Evolutionary conservation across 2,329 filamentous ascomycete genomes (phyloP).

Genomic region (Chrysoporthe puriensis): DNA sequence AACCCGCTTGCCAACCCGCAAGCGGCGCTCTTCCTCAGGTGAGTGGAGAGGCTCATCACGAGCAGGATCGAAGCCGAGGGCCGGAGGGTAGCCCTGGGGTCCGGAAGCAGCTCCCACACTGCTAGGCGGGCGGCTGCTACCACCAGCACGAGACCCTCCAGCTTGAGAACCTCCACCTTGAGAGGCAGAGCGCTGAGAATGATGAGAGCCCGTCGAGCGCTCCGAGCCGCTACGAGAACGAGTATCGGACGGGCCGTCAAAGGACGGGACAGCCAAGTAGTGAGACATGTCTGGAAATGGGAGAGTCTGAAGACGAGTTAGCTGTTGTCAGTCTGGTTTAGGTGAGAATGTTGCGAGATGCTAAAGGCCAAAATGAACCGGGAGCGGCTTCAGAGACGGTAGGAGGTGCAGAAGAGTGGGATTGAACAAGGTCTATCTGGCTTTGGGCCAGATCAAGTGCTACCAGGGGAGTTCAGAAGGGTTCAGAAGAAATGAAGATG

Average conservation of each 20-base stretch:
- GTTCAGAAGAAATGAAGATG: background rate
- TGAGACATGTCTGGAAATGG: slow-evolving; percentile 18
- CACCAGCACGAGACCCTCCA: slow-evolving; percentile 12
- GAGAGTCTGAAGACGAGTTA: background rate
- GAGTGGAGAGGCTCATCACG: slow-evolving; percentile 25
- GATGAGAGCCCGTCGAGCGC: slow-evolving; percentile 19
- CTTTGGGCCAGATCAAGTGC: background rate
- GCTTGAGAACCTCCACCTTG: slow-evolving; percentile 15
- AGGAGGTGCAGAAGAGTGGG: background rate
- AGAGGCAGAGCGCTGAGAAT: slow-evolving; percentile 18
- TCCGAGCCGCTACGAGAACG: slow-evolving; percentile 21
- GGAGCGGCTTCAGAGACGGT: background rate
- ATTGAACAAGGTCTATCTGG: background rate
- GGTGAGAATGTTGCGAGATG: background rate
- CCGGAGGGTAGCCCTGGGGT: slow-evolving; percentile 19
- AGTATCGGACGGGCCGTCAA: slow-evolving; percentile 28
- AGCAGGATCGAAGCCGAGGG: slow-evolving; percentile 50
- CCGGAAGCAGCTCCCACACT: slow-evolving; percentile 15
- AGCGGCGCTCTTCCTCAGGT: slow-evolving; percentile 10
- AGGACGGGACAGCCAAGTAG: slow-evolving; percentile 18
- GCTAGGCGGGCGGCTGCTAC: slow-evolving; percentile 27
- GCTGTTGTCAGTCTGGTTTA: background rate
- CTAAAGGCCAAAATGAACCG: background rate
- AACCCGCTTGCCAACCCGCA: slow-evolving; percentile 48
- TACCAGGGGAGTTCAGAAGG: background rate